Conservation (phyloP, 1,284 basidiomycete species). For the Sporisorium iseilematis-ciliati region DNA sequence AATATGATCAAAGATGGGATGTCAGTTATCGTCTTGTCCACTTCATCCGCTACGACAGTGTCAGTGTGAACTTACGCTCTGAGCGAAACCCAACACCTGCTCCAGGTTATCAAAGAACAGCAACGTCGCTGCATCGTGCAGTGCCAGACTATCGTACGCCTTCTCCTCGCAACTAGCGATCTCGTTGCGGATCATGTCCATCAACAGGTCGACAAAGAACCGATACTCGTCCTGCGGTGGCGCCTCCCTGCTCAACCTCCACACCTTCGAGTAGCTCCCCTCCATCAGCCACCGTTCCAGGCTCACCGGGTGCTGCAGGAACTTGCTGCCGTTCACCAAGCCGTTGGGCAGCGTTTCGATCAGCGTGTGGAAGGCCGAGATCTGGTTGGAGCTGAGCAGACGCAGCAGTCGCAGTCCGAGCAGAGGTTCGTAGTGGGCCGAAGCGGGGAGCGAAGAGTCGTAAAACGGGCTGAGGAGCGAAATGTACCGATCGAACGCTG, state of each 20-base stretch:
- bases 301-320: conserved; percentile 68
- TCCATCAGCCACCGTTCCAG: conserved; percentile 97
- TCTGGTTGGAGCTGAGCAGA: conserved; percentile 92
- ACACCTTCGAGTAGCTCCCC: conserved; percentile 97
- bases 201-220: conserved; percentile 88
- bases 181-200: conserved; percentile 93
- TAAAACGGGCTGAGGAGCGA: conserved; percentile 93
- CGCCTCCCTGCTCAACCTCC: conserved; percentile 86
- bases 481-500: conserved; percentile 94
- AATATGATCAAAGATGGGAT: too few species aligned
- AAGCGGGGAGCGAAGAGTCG: conserved; percentile 79
- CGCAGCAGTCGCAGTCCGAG: conserved; percentile 93
- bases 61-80: conserved; percentile 74
- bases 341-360: conserved; percentile 82
- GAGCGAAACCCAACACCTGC: conserved; percentile 82
- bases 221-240: conserved; percentile 81
- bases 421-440: conserved; percentile 86
- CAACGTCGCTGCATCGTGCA: conserved; percentile 87
- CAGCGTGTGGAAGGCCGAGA: conserved; percentile 98
- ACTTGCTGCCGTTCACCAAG: conserved; percentile 55
- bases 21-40: too few species aligned
- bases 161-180: conserved; percentile 92
- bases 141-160: conserved; percentile 86
- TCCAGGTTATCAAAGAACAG: conserved; percentile 85
- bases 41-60: too few species aligned